phyloP scores from a whole-genome alignment of 805 yeast genomes.

The Wickerhamiella azyma region DNA sequence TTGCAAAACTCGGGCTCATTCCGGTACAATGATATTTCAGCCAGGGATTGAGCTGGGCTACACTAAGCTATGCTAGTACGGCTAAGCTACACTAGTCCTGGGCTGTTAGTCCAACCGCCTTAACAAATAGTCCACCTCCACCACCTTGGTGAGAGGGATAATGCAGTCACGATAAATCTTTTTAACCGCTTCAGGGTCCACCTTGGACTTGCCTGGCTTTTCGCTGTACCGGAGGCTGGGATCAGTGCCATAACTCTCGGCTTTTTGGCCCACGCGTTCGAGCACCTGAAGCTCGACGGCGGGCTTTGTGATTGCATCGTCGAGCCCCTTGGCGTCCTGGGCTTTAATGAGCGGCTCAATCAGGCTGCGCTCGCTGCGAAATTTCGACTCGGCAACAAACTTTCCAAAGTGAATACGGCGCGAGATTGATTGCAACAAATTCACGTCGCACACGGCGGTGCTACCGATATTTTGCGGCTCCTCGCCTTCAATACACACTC shows the following conservation, averaged over 20 bases:
- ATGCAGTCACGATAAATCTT: conserved; percentile 74
- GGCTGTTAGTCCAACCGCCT: conserved; percentile 67
- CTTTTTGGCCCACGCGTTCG: conserved; percentile 64
- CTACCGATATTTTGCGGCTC: conserved; percentile 81
- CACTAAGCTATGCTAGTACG: too few species aligned
- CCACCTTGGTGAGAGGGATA: conserved; percentile 88
- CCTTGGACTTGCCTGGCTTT: conserved; percentile 47
- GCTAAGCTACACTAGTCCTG: too few species aligned
- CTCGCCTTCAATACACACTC: conserved; percentile 48
- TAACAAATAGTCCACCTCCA: conserved; percentile 82
- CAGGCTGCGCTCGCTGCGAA: conserved; percentile 46
- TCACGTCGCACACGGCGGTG: conserved; percentile 73
- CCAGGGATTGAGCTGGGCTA: too few species aligned
- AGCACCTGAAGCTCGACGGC: conserved; percentile 79
- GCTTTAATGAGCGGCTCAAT: conserved; percentile 53
- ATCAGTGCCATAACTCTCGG: conserved; percentile 75
- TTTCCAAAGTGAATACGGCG: conserved; percentile 93
- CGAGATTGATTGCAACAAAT: conserved; percentile 72
- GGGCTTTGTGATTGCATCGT: conserved; percentile 67
- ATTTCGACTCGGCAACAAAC: conserved; percentile 95
- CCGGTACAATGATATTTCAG: background rate
- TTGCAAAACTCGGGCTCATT: conserved; percentile 1
- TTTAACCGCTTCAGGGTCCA: conserved; percentile 71
- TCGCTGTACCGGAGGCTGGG: conserved; percentile 66
- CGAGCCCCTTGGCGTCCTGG: conserved; percentile 58